phyloP scores from a whole-genome alignment of 2,329 filamentous ascomycete species.

The Neurospora sp. region DNA sequence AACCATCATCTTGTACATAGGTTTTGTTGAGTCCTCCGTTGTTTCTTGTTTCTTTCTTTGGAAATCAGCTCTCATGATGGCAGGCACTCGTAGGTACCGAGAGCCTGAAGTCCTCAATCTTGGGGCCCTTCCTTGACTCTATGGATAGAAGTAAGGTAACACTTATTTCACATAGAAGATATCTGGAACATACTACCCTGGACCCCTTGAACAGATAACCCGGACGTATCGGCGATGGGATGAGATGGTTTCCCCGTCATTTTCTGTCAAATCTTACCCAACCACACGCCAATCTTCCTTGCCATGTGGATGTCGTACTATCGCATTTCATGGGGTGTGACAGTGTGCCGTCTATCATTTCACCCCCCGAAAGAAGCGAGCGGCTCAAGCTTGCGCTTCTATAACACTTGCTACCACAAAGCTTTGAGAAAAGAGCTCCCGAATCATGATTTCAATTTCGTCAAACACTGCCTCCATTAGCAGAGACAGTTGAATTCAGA shows the following conservation, averaged over 20 bases:
- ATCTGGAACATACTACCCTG: not conserved
- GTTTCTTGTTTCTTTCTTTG: not conserved
- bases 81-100: too few relatives aligned
- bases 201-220: not conserved
- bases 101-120: too few relatives aligned
- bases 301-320: not conserved
- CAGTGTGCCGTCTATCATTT: not conserved
- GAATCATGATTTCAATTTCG: not conserved
- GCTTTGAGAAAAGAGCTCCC: not conserved
- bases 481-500: not conserved
- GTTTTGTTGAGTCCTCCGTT: not conserved
- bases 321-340: too few relatives aligned
- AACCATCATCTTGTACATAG: not conserved
- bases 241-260: not conserved
- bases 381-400: not conserved
- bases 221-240: not conserved
- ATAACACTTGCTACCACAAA: not conserved
- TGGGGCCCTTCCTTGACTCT: too few relatives aligned
- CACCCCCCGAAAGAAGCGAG: not conserved
- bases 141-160: too few relatives aligned
- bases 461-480: not conserved
- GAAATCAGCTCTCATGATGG: too few relatives aligned
- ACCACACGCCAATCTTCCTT: not conserved
- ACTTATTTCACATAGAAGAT: too few relatives aligned
- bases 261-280: not conserved